Evolutionary conservation across 257 asterid genomes (phyloP).

Genomic region (Nicotiana sylvestris): DNA sequence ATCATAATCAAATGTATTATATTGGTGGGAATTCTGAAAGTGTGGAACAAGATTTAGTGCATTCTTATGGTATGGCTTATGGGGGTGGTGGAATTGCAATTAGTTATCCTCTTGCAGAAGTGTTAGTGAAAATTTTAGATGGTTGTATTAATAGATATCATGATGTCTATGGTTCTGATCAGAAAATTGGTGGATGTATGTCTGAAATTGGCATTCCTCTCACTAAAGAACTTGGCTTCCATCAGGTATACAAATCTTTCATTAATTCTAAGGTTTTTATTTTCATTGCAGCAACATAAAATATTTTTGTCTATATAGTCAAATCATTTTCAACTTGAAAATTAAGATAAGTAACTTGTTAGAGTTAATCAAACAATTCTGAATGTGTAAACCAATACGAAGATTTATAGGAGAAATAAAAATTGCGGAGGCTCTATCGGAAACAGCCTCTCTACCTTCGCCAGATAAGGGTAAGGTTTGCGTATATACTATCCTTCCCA

Average conservation of each 20-base stretch:
- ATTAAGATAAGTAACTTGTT: background rate
- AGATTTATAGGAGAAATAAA: background rate
- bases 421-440: too few relatives aligned
- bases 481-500: too few relatives aligned
- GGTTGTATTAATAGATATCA: constrained; percentile 77
- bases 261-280: background rate
- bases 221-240: constrained; percentile 77
- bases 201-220: constrained; percentile 69
- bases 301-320: background rate
- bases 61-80: constrained; percentile 65
- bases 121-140: constrained; percentile 56
- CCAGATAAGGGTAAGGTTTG: too few relatives aligned
- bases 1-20: constrained; percentile 60
- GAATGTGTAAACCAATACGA: background rate
- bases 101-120: constrained; percentile 70
- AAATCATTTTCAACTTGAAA: background rate
- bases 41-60: constrained; percentile 65
- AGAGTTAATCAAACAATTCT: background rate
- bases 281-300: background rate
- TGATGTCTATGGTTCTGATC: constrained; percentile 70
- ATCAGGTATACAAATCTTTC: constrained; percentile 50
- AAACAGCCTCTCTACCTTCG: too few relatives aligned
- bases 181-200: constrained; percentile 58
- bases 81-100: constrained; percentile 96
- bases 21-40: constrained; percentile 86